phyloP scores from a whole-genome alignment of 768 basidiomycete species.

The Trametes cubensis region DNA sequence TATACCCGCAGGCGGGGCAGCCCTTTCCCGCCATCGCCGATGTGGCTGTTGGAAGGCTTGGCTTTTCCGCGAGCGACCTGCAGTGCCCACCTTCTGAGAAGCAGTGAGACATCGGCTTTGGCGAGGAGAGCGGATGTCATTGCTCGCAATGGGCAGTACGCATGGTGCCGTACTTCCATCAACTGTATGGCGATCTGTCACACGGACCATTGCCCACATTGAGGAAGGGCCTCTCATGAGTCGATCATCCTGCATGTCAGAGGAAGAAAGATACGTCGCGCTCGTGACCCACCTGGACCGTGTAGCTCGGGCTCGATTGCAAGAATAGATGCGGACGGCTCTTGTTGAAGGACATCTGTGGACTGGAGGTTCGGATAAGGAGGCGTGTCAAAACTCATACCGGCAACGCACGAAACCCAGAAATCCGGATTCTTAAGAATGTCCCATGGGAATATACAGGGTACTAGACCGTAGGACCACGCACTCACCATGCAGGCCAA shows the following conservation, averaged over 20 bases:
- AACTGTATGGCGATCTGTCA: not conserved
- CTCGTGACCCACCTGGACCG: constrained; percentile 8
- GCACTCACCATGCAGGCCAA: too few relatives aligned
- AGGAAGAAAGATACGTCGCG: constrained; percentile 1
- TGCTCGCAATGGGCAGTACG: constrained; percentile 7
- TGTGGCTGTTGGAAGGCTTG: not conserved
- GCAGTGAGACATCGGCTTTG: constrained; percentile 3
- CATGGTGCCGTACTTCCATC: constrained; percentile 16
- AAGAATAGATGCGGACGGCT: constrained; percentile 12
- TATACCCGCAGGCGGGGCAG: not conserved
- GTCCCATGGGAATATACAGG: too few relatives aligned
- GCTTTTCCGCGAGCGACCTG: constrained; percentile 5
- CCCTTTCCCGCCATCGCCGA: constrained; percentile 1
- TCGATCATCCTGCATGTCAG: not conserved
- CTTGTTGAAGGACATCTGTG: not conserved
- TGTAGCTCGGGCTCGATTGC: constrained; percentile 12
- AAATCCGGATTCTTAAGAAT: too few relatives aligned
- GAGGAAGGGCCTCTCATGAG: constrained; percentile 3
- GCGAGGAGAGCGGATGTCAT: not conserved
- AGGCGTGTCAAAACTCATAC: not conserved
- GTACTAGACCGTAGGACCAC: too few relatives aligned
- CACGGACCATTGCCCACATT: not conserved
- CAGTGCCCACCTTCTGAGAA: not conserved
- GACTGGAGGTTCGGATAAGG: constrained; percentile 15
- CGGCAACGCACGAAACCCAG: not conserved